Evolutionary conservation across 805 yeast genomes (phyloP).

Genomic region (Candida loeiensis): DNA sequence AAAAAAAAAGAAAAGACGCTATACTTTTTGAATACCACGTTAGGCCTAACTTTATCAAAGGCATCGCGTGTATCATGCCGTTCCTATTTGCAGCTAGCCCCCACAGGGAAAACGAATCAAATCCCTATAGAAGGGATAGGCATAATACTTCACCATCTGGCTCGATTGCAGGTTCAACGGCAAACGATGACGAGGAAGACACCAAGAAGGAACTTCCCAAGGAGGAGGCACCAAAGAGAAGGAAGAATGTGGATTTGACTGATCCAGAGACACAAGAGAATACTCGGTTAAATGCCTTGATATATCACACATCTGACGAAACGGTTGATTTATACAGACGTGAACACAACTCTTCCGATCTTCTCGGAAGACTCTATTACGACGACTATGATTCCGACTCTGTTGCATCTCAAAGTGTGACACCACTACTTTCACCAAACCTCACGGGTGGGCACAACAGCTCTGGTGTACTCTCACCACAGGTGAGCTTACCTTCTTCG

Average conservation of each 20-base stretch:
- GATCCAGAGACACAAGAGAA: conserved; percentile 29
- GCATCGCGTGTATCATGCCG: too few relatives aligned
- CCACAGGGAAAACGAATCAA: too few relatives aligned
- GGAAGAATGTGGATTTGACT: background rate
- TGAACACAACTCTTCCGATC: conserved; percentile 38
- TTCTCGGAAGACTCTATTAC: conserved; percentile 40
- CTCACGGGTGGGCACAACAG: conserved; percentile 5
- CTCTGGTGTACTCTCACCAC: background rate
- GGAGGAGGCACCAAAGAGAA: conserved; percentile 8
- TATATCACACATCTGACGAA: conserved; percentile 38
- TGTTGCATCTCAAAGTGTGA: conserved; percentile 14
- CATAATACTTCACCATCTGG: too few relatives aligned
- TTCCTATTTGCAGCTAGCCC: too few relatives aligned
- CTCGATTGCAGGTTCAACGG: background rate
- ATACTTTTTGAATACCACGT: too few relatives aligned
- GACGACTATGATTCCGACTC: conserved; percentile 40
- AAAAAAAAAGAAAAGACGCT: too few relatives aligned
- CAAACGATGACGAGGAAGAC: conserved; percentile 4
- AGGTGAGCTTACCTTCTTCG: conserved; percentile 5
- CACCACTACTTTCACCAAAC: conserved; percentile 18
- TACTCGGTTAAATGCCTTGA: conserved; percentile 36
- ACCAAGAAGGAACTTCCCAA: conserved; percentile 4
- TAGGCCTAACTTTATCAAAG: too few relatives aligned
- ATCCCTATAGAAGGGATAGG: too few relatives aligned
- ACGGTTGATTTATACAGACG: conserved; percentile 34